Percentiles rank a stretch among this genome's conserved stretches.
Conservation (phyloP, 805 yeast species). For the Pichia sporocuriosa region DNA sequence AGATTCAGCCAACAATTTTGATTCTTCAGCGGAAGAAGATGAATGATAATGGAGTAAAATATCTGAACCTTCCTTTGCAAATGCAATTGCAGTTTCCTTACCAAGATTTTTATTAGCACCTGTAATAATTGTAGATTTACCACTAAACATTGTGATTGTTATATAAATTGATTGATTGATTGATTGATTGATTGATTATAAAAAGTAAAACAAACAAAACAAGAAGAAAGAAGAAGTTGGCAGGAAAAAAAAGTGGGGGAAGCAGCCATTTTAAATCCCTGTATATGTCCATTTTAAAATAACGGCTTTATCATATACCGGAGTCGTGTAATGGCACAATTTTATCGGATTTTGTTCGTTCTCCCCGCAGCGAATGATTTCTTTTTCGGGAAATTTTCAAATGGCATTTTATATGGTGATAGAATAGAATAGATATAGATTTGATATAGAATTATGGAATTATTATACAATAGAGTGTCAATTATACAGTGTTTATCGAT, state of each 20-base stretch:
- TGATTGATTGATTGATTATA: neutral
- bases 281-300: too few species aligned
- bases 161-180: neutral
- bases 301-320: too few species aligned
- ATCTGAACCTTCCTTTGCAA: conserved; percentile 49
- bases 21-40: conserved; percentile 29
- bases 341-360: neutral
- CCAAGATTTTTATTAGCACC: conserved; percentile 21
- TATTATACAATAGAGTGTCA: too few species aligned
- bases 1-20: conserved; percentile 33
- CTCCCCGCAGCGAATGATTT: neutral
- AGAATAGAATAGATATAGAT: too few species aligned
- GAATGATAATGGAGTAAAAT: conserved; percentile 53
- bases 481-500: too few species aligned
- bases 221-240: too few species aligned
- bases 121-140: conserved; percentile 15
- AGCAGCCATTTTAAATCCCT: neutral
- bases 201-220: neutral
- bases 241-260: neutral
- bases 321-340: conserved; percentile 11
- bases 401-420: too few species aligned
- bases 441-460: too few species aligned
- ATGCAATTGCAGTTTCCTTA: conserved; percentile 32
- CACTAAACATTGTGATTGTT: conserved; percentile 9
- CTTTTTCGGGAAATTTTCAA: too few species aligned